Evolutionary conservation across 345 rosid genomes (phyloP).

Genomic region (Hibiscus syriacus): DNA sequence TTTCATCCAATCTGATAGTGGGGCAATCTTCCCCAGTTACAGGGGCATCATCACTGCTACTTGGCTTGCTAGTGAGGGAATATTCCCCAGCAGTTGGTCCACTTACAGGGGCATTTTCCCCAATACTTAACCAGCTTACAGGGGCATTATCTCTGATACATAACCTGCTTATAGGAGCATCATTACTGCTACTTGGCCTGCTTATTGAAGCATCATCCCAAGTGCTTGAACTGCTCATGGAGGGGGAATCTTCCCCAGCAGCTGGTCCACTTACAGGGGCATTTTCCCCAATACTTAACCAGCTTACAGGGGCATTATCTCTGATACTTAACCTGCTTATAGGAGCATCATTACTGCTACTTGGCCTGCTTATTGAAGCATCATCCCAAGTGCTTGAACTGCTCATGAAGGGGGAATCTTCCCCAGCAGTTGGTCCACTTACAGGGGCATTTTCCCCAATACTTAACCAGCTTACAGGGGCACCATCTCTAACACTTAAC

Average conservation of each 20-base stretch:
- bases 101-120: too few species aligned
- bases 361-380: conserved; percentile 9
- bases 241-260: conserved; percentile 3
- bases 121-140: too few species aligned
- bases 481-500: conserved; percentile 1
- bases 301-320: conserved; percentile 6
- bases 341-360: conserved; percentile 1
- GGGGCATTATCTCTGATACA: conserved; percentile 5
- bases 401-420: background rate
- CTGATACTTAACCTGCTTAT: background rate
- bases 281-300: conserved; percentile 1
- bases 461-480: conserved; percentile 1
- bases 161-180: background rate
- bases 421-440: conserved; percentile 20
- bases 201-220: conserved; percentile 11
- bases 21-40: conserved; percentile 2
- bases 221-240: conserved; percentile 9
- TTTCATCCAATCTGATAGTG: conserved; percentile 10
- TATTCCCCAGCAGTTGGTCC: too few species aligned
- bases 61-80: too few species aligned
- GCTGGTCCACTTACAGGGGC: conserved; percentile 17
- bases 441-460: conserved; percentile 2
- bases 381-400: conserved; percentile 14
- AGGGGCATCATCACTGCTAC: too few species aligned
- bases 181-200: too few species aligned